phyloP scores from a whole-genome alignment of 805 yeast genomes.

The Metschnikowia orientalis region DNA sequence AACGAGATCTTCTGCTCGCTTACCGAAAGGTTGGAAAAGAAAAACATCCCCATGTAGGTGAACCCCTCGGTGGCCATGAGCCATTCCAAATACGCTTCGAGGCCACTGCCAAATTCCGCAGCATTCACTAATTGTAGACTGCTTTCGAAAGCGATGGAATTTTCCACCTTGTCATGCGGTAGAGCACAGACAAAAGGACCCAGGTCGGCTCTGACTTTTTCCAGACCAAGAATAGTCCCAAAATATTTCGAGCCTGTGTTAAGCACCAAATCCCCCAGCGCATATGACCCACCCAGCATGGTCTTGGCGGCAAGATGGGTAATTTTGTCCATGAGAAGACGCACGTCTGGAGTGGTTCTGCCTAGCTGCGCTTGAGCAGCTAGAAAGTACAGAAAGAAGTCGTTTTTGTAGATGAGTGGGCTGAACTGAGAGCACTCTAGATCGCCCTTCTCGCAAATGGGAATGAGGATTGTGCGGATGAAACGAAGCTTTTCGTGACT shows the following conservation, averaged over 20 bases:
- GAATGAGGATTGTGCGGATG: constrained; percentile 11
- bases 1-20: constrained; percentile 1
- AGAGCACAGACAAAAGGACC: constrained; percentile 4
- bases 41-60: constrained; percentile 9
- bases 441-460: constrained; percentile 3
- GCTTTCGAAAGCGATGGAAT: constrained; percentile 4
- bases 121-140: constrained; percentile 4
- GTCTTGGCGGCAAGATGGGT: background rate
- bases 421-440: constrained; percentile 4
- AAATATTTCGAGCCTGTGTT: constrained; percentile 9
- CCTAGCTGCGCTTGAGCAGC: constrained; percentile 5
- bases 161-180: constrained; percentile 11
- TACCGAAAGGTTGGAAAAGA: constrained; percentile 6
- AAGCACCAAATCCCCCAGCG: constrained; percentile 6
- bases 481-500: constrained; percentile 14
- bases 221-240: constrained; percentile 8
- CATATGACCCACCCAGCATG: background rate
- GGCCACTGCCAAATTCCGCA: constrained; percentile 1
- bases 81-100: constrained; percentile 9
- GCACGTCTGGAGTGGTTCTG: background rate
- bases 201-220: background rate
- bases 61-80: constrained; percentile 13
- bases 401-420: constrained; percentile 8
- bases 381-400: constrained; percentile 11
- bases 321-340: constrained; percentile 1